Evolutionary conservation across 352 stramenopile species (phyloP), one percentile per base, ranked within the genome.

Genomic region (Globisporangium lucens): DNA sequence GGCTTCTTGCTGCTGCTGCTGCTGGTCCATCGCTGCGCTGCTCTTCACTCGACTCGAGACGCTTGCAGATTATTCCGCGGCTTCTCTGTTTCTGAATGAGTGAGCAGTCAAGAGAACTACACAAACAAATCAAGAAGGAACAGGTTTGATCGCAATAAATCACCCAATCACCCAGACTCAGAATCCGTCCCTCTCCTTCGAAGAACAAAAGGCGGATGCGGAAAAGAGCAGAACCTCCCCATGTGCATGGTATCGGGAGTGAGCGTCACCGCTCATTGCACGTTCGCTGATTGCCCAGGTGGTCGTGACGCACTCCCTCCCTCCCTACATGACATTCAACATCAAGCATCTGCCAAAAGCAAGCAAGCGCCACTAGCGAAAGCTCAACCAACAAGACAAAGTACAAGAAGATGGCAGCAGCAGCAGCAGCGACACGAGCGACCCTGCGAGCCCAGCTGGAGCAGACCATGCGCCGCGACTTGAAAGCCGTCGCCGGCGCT

Each of bases 361-460:
- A 36, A 36, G 10, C 36, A 15, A 22, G 17, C 43, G 3, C 43
- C 15, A 52, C 43, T 52, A 52, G 17, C n/a, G 43, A 52, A 24
- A 20, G 13, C n/a, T 17, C 22, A 30, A 33, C 6, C 3, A 35
- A 33, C 22, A 41, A 36, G 7, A 52, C 3, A 24, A 24, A 24
- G 24, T 24, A 24, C 24, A 24, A 24, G 24, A 10, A 46, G 6
- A 65, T 9, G 27, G 24, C 24, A 24, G 56, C n/a, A 46, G 8
- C 7, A 35, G 29, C 27, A 30, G 12, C 2, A 43, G 35, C 17
- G 29, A 35, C 49, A 15, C n/a, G 56, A 15, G 7, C 33, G 59
- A 61, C 22, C 46, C 57, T 89, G 52, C 75, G 75, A 33, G 67
- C 76, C 35, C 80, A 89, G 61, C 74, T 93, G 46, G 82, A 91